phyloP scores from a whole-genome alignment of 495 filamentous ascomycete species.

The Xylaria venustula region DNA sequence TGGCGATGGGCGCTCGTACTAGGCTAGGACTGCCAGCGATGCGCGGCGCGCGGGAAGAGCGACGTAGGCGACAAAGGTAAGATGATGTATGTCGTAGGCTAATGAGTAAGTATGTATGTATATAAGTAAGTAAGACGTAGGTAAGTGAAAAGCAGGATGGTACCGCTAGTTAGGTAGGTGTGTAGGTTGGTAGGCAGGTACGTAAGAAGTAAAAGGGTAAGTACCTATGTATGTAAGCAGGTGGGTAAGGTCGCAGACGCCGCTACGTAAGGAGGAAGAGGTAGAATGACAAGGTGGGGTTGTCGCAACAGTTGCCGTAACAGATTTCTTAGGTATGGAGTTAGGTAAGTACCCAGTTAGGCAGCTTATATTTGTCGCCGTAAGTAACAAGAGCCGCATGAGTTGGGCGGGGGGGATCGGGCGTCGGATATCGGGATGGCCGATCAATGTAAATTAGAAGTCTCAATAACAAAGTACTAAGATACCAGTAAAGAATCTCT shows the following conservation, averaged over 20 bases:
- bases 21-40: no score
- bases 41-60: no score
- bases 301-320: slow-evolving; percentile 30
- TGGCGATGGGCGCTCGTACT: no score
- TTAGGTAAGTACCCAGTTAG: no score
- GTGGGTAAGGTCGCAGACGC: neutral
- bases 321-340: neutral
- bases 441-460: no score
- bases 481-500: no score
- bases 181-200: neutral
- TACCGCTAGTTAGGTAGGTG: neutral
- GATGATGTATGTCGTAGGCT: no score
- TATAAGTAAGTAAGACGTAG: no score
- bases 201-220: neutral
- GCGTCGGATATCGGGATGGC: neutral
- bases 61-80: no score
- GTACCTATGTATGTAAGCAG: neutral
- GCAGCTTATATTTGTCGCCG: neutral
- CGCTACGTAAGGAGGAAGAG: neutral
- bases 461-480: no score
- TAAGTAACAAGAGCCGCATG: neutral
- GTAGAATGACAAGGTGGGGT: slow-evolving; percentile 30
- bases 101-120: no score
- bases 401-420: neutral
- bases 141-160: neutral